These are phyloP conservation scores for Rhodotorula sp. DNA, from an alignment of 1,284 basidiomycete species.

Conservation along the genomic window DNA sequence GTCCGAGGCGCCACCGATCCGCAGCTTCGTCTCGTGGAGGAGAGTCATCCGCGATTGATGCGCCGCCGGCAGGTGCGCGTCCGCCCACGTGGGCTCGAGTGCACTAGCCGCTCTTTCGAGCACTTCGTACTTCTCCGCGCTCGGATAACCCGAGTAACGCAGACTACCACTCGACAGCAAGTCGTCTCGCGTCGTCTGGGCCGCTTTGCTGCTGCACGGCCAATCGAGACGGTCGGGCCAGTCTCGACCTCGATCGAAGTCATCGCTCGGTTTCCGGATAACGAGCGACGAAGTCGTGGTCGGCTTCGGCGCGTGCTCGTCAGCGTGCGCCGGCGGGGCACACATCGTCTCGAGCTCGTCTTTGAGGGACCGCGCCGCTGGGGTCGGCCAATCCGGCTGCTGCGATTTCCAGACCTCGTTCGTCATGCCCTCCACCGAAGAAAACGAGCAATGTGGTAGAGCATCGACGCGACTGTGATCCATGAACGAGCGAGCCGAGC, in stretches of 20 bases:
- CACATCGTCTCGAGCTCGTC: no score
- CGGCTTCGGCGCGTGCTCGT: no score
- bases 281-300: neutral
- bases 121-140: conserved; percentile 32
- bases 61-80: conserved; percentile 9
- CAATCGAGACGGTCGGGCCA: neutral
- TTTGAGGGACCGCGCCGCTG: no score
- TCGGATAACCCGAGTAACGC: conserved; percentile 14
- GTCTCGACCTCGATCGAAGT: neutral
- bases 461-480: no score
- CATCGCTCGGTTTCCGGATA: neutral
- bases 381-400: no score
- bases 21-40: neutral
- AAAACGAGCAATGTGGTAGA: no score
- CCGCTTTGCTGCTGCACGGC: neutral
- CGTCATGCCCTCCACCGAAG: no score
- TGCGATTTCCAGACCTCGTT: no score
- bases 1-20: conserved; percentile 6
- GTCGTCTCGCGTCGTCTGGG: conserved; percentile 16
- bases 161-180: conserved; percentile 12
- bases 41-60: neutral
- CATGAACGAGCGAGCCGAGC: no score
- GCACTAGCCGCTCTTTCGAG: conserved; percentile 15
- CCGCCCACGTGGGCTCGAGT: conserved; percentile 35
- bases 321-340: no score